Conservation (phyloP, 169 alveolate genomes). For the Cryptosporidium andersoni region DNA sequence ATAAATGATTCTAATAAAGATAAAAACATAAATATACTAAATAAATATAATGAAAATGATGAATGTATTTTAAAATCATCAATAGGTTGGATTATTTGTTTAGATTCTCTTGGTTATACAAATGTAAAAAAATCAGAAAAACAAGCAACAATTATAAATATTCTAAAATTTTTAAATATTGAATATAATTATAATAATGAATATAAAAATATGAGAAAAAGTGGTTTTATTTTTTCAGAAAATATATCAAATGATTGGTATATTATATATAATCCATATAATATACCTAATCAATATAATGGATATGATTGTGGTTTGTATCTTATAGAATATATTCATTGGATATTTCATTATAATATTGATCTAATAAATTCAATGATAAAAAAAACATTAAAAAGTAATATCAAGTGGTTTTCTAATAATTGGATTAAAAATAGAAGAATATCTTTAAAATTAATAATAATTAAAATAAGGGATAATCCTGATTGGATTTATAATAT, state of each 20-base stretch:
- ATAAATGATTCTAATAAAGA: background rate
- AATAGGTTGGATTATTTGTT: constrained; percentile 59
- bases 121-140: constrained; percentile 4
- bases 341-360: constrained; percentile 47
- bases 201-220: background rate
- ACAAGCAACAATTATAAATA: constrained; percentile 6
- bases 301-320: constrained; percentile 61
- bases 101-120: constrained; percentile 53
- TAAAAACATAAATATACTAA: background rate
- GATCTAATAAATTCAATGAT: constrained; percentile 25
- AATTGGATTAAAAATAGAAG: constrained; percentile 56
- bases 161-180: constrained; percentile 29
- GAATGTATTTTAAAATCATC: constrained; percentile 2
- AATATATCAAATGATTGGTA: constrained; percentile 24
- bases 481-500: constrained; percentile 16
- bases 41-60: background rate
- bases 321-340: constrained; percentile 42
- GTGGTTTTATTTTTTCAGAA: background rate
- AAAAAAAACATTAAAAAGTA: background rate
- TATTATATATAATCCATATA: constrained; percentile 29
- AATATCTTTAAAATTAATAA: background rate
- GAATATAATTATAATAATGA: constrained; percentile 8
- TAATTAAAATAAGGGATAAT: constrained; percentile 24
- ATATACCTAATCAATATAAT: constrained; percentile 56
- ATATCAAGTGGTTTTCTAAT: background rate